phyloP scores from a whole-genome alignment of 495 filamentous ascomycete species.

The Rhypophila decipiens region DNA sequence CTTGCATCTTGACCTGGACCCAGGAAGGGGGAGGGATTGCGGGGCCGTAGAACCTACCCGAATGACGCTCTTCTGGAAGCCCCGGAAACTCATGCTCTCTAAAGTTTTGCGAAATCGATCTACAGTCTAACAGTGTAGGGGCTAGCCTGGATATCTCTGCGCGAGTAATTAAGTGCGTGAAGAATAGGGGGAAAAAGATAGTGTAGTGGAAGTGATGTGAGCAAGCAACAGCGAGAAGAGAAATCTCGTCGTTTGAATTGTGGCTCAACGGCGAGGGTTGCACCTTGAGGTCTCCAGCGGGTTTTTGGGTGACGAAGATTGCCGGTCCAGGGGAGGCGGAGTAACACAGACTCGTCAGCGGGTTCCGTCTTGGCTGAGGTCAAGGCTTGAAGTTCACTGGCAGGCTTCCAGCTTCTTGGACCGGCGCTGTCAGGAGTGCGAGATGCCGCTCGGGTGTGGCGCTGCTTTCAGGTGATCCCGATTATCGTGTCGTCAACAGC shows the following conservation, averaged over 20 bases:
- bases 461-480: no score
- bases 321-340: conserved; percentile 11
- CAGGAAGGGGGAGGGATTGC: not conserved
- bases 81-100: conserved; percentile 85
- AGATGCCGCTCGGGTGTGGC: no score
- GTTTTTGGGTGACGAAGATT: conserved; percentile 21
- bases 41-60: conserved; percentile 51
- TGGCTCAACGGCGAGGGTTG: conserved; percentile 5
- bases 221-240: no score
- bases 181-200: not conserved
- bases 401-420: no score
- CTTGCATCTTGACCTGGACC: no score
- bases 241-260: not conserved
- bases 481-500: no score
- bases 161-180: not conserved
- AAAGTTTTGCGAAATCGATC: not conserved
- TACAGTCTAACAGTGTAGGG: not conserved
- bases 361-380: conserved; percentile 16
- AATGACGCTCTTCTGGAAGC: conserved; percentile 81
- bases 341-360: conserved; percentile 7
- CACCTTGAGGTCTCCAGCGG: conserved; percentile 4
- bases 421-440: no score
- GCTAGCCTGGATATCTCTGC: not conserved
- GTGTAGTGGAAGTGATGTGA: no score
- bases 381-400: conserved; percentile 5